Base-by-base conservation (phyloP, 768 basidiomycete genomes). In the Russula lepida region DNA sequence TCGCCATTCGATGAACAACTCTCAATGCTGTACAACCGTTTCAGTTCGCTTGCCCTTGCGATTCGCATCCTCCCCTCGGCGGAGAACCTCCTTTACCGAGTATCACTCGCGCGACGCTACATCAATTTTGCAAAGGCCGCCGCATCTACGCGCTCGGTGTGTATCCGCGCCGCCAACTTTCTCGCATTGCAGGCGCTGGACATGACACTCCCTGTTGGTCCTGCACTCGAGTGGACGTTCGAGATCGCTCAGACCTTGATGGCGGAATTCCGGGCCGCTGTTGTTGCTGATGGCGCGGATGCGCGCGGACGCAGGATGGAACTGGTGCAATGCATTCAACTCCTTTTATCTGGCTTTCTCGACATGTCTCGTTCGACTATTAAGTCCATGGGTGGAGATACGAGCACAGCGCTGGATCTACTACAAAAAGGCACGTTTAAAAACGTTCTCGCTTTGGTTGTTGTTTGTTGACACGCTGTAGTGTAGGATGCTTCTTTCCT, bases 21-120 rank as follows among this genome's bases (percentile, higher is more conserved):
- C 2, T 87, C 90, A 0, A 84, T 84, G 79, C 76, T 95, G 35
- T 83, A 86, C 72, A 97, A 97, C 71, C 84, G 93, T 9, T 84
- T 90, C 67, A 83, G 81, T 52, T 85, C 88, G 12, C 76, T 88
- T 64, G 82, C 86, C 6, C 76, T 90, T 28, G 84, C 84, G 4
- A 78, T 89, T 46, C 80, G 85, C 66, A 79, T 97, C 48, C 83
- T 87, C 49, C 82, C 84, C 0, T 72, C 76, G 0, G 69, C 75
- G 1, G 66, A 75, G 2, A 78, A 79, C 23, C 72, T 79, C 49
- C 73, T 72, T 4, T 77, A 78, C 47, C 82, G 87, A 17, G 71
- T 94, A 44, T 72, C 77, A n/a, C 84, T 83, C 55, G 85, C 87
- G 6, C 81, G 78, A 19, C 79, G 78, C 28, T 92, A 89, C 66